Conservation (phyloP, 495 filamentous ascomycete genomes). For the Hamigera avellanea region DNA sequence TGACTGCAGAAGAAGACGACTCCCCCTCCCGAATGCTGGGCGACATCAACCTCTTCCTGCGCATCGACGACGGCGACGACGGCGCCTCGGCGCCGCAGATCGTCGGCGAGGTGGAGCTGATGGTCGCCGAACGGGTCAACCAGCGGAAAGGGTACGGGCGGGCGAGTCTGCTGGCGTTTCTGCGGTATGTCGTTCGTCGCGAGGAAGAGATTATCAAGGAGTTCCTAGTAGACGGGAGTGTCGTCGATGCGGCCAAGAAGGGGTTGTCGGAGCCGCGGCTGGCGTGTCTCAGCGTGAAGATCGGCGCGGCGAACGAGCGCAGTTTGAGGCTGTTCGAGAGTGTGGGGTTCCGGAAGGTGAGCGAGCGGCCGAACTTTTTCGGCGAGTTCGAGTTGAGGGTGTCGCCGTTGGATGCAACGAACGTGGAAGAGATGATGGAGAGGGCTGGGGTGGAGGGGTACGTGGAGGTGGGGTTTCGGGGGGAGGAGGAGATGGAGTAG, state of each 20-base stretch:
- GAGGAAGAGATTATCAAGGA: constrained; percentile 44
- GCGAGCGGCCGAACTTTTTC: constrained; percentile 48
- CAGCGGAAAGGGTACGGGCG: constrained; percentile 56
- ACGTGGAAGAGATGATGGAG: constrained; percentile 12
- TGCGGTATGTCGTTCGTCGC: constrained; percentile 47
- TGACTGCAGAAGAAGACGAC: constrained; percentile 37
- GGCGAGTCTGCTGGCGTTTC: constrained; percentile 52
- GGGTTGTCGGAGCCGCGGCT: constrained; percentile 5
- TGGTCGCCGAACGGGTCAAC: constrained; percentile 56
- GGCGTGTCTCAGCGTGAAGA: constrained; percentile 46
- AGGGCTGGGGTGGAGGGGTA: constrained; percentile 26
- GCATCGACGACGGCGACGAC: constrained; percentile 34
- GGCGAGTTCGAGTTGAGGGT: constrained; percentile 49
- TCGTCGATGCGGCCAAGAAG: constrained; percentile 4
- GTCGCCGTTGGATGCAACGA: constrained; percentile 16
- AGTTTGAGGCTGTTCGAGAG: constrained; percentile 52
- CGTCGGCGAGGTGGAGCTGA: constrained; percentile 74
- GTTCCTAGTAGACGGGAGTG: constrained; percentile 29
- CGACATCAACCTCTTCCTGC: constrained; percentile 79
- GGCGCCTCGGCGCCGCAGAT: constrained; percentile 26
- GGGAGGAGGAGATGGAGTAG: no score
- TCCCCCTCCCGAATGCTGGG: constrained; percentile 54
- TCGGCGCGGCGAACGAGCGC: constrained; percentile 39
- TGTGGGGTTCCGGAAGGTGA: constrained; percentile 39
- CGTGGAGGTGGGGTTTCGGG: constrained; percentile 26